Base-by-base conservation (phyloP, 106 monocot genomes). In the Acanthochlamys bracteata region DNA sequence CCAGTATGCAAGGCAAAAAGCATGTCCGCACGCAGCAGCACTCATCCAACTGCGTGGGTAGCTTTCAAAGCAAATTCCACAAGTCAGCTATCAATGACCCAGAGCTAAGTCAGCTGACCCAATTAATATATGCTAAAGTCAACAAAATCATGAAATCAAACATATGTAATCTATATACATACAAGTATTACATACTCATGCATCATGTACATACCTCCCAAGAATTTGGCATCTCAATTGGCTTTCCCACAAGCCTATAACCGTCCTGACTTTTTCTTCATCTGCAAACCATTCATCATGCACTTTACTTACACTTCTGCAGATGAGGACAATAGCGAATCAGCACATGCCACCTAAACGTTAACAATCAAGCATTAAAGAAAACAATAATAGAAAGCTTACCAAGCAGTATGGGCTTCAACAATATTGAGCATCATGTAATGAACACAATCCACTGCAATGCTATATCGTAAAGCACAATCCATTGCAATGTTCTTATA, bases 11-110 rank as follows among this genome's bases (percentile, higher is more conserved):
- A 54, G 33, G 55, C 90, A 96, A 75, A 91, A 96, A 63, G 70
- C 84, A 83, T 96, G 96, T 12, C 96, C 83, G 76, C 96, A 96
- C 23, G 84, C 72, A 75, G 90, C 82, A 43, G 91, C 70, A 55
- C 61, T 67, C 83, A 91, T 86, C 55, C 51, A 74, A 59, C 71
- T 60, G 71, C 69, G 65, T 27, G 76, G 80, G 72, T 83, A 91
- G 65, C 25, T 74, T 51, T 96, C 96, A 41, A 96, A 91, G 72
- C 96, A 96, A 54, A 96, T 96, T 66, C 88, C 91, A 79, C 96
- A 96, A 55, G 84, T 80, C 74, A 96, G 72, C 96, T 91, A 87
- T 66, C 55, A 77, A 33, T 33, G 33, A 33, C 33, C 33, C 6
- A 33, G 33, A 33, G 33, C 33, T 33, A 33, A 33, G 33, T 33